Percentiles rank a stretch among this genome's conserved stretches.
phyloP scores from a whole-genome alignment of 148 eudicot genomes.

The Arctostaphylos glauca region DNA sequence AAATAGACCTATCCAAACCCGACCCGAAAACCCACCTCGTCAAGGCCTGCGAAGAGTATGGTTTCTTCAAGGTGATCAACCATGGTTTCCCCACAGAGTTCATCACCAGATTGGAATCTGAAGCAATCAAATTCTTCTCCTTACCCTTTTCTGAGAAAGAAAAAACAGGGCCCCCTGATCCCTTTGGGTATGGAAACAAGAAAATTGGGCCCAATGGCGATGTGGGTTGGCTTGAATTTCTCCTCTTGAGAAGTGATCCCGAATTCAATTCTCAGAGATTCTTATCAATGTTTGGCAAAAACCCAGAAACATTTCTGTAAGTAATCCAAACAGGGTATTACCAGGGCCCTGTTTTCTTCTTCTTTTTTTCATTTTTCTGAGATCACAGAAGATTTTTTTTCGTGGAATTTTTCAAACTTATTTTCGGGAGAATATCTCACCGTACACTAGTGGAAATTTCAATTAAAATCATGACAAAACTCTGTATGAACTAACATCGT shows the following conservation, averaged over 20 bases:
- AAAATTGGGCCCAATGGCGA: constrained; percentile 54
- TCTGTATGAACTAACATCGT: too few relatives aligned
- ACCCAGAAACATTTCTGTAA: constrained; percentile 37
- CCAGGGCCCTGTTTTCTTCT: background rate
- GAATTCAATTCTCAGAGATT: constrained; percentile 31
- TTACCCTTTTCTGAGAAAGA: constrained; percentile 35
- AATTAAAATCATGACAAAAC: too few relatives aligned
- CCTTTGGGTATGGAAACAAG: constrained; percentile 58
- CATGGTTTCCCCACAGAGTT: constrained; percentile 43
- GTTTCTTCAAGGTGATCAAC: constrained; percentile 59
- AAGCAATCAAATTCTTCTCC: constrained; percentile 45
- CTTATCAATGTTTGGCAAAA: constrained; percentile 24
- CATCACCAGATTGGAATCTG: constrained; percentile 35
- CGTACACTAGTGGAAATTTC: too few relatives aligned
- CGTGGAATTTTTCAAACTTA: background rate
- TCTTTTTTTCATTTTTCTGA: background rate
- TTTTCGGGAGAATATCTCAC: too few relatives aligned
- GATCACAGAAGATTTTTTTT: background rate
- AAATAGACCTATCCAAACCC: constrained; percentile 53
- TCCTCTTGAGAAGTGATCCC: constrained; percentile 31
- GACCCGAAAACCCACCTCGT: constrained; percentile 43
- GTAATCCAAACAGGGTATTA: background rate
- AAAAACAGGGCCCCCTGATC: constrained; percentile 39
- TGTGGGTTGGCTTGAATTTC: constrained; percentile 54
- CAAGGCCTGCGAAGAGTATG: constrained; percentile 52